Conservation (phyloP, 805 yeast genomes). For the Pichia rugopelliculosa region DNA sequence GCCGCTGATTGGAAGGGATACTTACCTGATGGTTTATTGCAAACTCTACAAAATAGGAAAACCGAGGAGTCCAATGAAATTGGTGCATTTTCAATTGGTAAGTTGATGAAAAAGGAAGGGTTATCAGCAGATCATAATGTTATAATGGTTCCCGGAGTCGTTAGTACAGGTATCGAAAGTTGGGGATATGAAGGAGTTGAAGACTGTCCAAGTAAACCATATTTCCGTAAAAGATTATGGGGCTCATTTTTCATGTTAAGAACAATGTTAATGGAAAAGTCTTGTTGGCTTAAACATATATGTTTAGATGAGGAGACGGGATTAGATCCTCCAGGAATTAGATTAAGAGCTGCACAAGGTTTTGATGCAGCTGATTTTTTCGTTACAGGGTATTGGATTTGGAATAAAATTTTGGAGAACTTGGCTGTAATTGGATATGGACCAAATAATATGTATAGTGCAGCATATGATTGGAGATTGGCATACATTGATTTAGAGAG, state of each 20-base stretch:
- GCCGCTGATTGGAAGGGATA: constrained; percentile 63
- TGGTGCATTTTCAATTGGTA: constrained; percentile 87
- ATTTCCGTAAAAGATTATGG: constrained; percentile 91
- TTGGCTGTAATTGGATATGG: constrained; percentile 92
- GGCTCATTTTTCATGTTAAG: constrained; percentile 93
- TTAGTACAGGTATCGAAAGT: constrained; percentile 88
- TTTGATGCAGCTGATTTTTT: constrained; percentile 96
- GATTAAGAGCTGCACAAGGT: constrained; percentile 86
- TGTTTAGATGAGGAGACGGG: constrained; percentile 90
- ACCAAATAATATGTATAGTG: constrained; percentile 82
- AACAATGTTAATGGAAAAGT: constrained; percentile 85
- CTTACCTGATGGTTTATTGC: constrained; percentile 59
- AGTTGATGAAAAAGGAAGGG: constrained; percentile 43
- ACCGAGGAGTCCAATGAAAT: constrained; percentile 46
- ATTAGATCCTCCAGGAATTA: constrained; percentile 78
- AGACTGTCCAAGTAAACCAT: constrained; percentile 76
- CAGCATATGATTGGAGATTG: constrained; percentile 94
- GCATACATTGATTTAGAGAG: constrained; percentile 82
- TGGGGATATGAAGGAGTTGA: constrained; percentile 77
- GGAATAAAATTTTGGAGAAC: constrained; percentile 94
- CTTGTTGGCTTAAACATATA: constrained; percentile 90
- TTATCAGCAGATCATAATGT: constrained; percentile 65
- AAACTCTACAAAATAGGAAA: constrained; percentile 51
- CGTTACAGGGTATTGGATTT: constrained; percentile 96
- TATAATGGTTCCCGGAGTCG: constrained; percentile 92